A percentile compares a stretch with the other conserved stretches of the same genome.
These are phyloP conservation scores for Alternaria hordeiaustralica DNA, from an alignment of 2,329 filamentous ascomycete species.

Conservation along the genomic window DNA sequence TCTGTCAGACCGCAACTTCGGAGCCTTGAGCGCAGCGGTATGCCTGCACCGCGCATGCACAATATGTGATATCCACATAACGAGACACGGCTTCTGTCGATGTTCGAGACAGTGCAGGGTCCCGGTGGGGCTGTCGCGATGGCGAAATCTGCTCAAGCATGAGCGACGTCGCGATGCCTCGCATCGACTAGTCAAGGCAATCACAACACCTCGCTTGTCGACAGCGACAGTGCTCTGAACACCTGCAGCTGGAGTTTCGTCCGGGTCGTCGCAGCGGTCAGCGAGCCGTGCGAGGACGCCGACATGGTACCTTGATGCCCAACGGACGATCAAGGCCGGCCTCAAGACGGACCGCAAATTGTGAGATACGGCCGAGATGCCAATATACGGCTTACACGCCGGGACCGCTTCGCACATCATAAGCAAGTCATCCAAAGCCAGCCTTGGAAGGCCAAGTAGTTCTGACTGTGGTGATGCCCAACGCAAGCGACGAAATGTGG, in stretches of 20 bases:
- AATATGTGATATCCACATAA: conserved; percentile 1
- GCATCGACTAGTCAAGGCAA: background rate
- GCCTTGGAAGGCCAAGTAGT: background rate
- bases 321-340: conserved; percentile 1
- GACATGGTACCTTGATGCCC: conserved; percentile 4
- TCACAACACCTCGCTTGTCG: background rate
- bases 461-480: conserved; percentile 10
- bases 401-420: background rate
- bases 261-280: conserved; percentile 3
- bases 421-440: background rate
- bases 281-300: conserved; percentile 5
- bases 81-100: conserved; percentile 5
- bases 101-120: background rate
- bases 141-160: background rate
- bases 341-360: conserved; percentile 1
- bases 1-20: conserved; percentile 5
- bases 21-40: background rate
- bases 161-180: background rate
- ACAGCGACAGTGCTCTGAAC: background rate
- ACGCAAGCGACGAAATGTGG: conserved; percentile 1
- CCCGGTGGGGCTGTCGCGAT: background rate
- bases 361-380: background rate
- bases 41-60: background rate
- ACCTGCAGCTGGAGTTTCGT: background rate
- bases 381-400: background rate